Percentiles rank a stretch among this genome's conserved stretches.
Evolutionary conservation across 805 yeast genomes (phyloP).

Genomic region (Ogataea haglerorum): DNA sequence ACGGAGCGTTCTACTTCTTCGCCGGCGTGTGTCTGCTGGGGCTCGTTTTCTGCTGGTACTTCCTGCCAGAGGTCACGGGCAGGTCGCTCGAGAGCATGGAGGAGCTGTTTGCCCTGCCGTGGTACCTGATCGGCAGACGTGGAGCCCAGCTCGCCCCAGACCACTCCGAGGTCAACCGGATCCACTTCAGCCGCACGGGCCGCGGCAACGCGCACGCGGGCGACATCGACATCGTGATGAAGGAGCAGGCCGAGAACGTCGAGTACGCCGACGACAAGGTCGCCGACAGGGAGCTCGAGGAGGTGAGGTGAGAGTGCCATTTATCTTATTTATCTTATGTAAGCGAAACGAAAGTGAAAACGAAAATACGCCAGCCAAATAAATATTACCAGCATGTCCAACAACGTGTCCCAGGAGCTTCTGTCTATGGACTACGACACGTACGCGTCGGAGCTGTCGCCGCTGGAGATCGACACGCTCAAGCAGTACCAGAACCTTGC

Average conservation of each 20-base stretch:
- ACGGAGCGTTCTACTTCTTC: conserved; percentile 53
- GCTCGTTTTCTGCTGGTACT: conserved; percentile 46
- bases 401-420: conserved; percentile 14
- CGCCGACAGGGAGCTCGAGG: conserved; percentile 9
- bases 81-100: conserved; percentile 51
- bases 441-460: conserved; percentile 29
- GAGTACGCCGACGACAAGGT: conserved; percentile 15
- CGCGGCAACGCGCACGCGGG: conserved; percentile 16
- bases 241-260: conserved; percentile 9
- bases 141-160: conserved; percentile 54
- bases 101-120: conserved; percentile 49
- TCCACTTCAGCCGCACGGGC: conserved; percentile 12
- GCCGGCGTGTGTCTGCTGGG: conserved; percentile 40
- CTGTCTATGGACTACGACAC: conserved; percentile 25
- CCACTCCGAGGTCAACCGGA: conserved; percentile 22
- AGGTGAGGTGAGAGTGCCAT: not conserved
- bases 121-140: conserved; percentile 55
- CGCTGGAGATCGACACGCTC: conserved; percentile 35
- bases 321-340: not conserved
- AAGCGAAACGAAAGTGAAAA: too few species aligned
- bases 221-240: conserved; percentile 12
- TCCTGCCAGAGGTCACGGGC: conserved; percentile 50
- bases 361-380: too few species aligned
- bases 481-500: conserved; percentile 39
- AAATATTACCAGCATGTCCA: conserved; percentile 1